A percentile compares a stretch with the other conserved stretches of the same genome.
Evolutionary conservation across 805 yeast species (phyloP).

Genomic region (Brettanomyces bruxellensis): DNA sequence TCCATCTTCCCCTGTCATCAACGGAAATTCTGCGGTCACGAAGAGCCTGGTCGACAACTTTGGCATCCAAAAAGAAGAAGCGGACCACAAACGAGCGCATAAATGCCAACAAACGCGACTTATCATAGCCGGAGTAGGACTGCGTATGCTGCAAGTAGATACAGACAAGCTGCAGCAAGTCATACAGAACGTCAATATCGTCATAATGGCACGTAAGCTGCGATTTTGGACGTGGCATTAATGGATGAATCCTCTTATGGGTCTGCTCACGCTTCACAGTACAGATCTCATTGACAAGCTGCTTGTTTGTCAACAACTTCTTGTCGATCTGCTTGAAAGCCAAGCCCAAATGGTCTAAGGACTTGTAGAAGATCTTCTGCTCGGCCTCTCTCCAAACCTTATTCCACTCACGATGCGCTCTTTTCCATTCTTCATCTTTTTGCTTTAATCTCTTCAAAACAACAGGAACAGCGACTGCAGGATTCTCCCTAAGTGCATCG

Average conservation of each 20-base stretch:
- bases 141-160: constrained; percentile 61
- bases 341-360: constrained; percentile 89
- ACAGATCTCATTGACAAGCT: constrained; percentile 81
- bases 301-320: constrained; percentile 82
- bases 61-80: constrained; percentile 56
- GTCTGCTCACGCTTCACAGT: constrained; percentile 87
- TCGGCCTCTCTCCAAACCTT: constrained; percentile 98
- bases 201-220: constrained; percentile 48
- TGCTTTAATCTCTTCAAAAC: constrained; percentile 89
- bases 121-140: constrained; percentile 70
- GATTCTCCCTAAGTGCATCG: constrained; percentile 91
- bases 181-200: constrained; percentile 64
- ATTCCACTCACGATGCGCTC: constrained; percentile 98
- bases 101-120: constrained; percentile 66
- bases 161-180: constrained; percentile 59
- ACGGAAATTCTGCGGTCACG: constrained; percentile 1
- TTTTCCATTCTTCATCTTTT: constrained; percentile 98
- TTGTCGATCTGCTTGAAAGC: constrained; percentile 97
- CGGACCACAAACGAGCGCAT: constrained; percentile 60
- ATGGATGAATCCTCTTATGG: constrained; percentile 78
- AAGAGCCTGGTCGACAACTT: constrained; percentile 24
- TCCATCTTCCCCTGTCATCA: constrained; percentile 7
- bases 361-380: constrained; percentile 87
- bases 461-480: constrained; percentile 90
- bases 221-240: constrained; percentile 79